Evolutionary conservation across 495 filamentous ascomycete genomes (phyloP).

Genomic region (Clavariopsis aquatica): DNA sequence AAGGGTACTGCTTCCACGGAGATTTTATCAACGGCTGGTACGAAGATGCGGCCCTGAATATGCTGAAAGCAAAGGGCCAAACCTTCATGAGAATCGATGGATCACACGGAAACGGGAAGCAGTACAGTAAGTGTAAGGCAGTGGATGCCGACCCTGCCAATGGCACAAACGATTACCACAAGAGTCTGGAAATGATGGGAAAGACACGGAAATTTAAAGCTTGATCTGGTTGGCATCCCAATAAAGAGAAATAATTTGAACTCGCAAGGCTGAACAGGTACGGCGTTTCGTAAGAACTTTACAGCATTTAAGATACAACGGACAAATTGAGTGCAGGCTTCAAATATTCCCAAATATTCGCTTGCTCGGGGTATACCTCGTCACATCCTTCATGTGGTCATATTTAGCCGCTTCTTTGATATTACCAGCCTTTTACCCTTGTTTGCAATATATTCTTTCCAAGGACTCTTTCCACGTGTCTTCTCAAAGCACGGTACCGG

Average conservation of each 20-base stretch:
- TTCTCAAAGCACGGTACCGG: not conserved
- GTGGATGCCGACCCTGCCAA: slow-evolving; percentile 10
- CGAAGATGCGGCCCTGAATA: slow-evolving; percentile 18
- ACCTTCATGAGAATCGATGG: slow-evolving; percentile 27
- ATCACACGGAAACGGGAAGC: slow-evolving; percentile 17
- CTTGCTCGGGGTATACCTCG: too few species aligned
- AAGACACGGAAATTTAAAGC: not conserved
- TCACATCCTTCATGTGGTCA: not conserved
- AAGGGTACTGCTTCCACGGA: slow-evolving; percentile 30
- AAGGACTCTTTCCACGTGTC: not conserved
- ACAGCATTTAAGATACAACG: too few species aligned
- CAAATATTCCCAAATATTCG: too few species aligned
- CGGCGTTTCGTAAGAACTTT: too few species aligned
- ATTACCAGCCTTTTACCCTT: not conserved
- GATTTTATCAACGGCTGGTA: slow-evolving; percentile 32
- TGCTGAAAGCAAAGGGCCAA: slow-evolving; percentile 28
- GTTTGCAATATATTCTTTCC: not conserved
- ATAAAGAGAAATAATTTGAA: too few species aligned
- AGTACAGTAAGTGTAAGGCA: slow-evolving; percentile 15
- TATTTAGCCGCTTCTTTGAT: not conserved
- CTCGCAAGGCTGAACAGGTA: too few species aligned
- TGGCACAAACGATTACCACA: slow-evolving; percentile 22
- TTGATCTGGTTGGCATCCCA: not conserved
- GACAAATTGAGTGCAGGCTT: too few species aligned
- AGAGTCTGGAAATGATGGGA: slow-evolving; percentile 31